Conservation (phyloP, 352 stramenopile species). For the Globisporangium yorkense region DNA sequence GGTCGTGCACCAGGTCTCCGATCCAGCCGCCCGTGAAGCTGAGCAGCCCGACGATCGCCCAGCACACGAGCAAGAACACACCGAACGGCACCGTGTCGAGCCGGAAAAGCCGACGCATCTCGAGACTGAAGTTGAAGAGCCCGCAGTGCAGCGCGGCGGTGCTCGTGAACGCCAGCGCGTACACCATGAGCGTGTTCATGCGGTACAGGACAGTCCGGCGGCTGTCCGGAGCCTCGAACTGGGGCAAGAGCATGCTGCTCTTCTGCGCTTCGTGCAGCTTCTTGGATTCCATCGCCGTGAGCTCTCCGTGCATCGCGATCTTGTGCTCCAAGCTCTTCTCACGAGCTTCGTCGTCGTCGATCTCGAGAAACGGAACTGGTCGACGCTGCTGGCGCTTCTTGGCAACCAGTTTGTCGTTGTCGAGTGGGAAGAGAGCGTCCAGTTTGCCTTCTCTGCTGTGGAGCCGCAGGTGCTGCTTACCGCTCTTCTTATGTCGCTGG, state of each 20-base stretch:
- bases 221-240: background rate
- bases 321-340: constrained; percentile 16
- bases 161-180: constrained; percentile 49
- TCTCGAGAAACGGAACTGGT: background rate
- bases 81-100: constrained; percentile 51
- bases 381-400: constrained; percentile 14
- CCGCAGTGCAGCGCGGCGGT: constrained; percentile 52
- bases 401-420: background rate
- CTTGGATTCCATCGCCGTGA: constrained; percentile 4
- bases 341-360: background rate
- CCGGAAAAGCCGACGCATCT: constrained; percentile 35
- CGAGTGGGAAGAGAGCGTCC: background rate
- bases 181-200: constrained; percentile 27
- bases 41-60: constrained; percentile 43
- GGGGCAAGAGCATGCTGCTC: constrained; percentile 3
- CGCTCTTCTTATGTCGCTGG: background rate
- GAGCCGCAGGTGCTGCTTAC: constrained; percentile 10
- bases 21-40: constrained; percentile 48
- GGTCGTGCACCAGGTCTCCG: constrained; percentile 39
- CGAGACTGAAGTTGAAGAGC: constrained; percentile 56
- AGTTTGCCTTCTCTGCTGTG: too few species aligned
- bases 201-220: constrained; percentile 14
- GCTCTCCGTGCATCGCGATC: constrained; percentile 15
- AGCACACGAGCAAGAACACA: constrained; percentile 47
- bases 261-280: background rate